Percentiles rank a stretch among this genome's conserved stretches.
Evolutionary conservation across 108 stramenopile species (phyloP).

Genomic region (Fistulifera pelliculosa): DNA sequence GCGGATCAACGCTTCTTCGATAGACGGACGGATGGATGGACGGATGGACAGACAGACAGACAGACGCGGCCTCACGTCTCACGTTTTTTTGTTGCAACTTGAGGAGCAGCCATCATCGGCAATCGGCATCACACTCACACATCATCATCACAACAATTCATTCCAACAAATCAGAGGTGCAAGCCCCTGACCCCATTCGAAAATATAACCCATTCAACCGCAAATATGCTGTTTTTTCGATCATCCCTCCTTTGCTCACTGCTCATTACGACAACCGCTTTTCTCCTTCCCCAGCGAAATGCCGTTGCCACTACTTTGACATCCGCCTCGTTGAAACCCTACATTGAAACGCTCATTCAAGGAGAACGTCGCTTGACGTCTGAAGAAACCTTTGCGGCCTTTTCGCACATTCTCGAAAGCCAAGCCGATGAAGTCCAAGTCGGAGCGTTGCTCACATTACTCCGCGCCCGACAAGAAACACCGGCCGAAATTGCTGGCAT

Average conservation of each 20-base stretch:
- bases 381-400: conserved; percentile 76
- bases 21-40: too few relatives aligned
- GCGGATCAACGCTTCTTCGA: too few relatives aligned
- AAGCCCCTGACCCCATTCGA: too few relatives aligned
- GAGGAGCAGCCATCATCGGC: too few relatives aligned
- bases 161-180: too few relatives aligned
- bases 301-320: neutral
- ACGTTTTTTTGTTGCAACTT: too few relatives aligned
- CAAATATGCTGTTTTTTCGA: conserved; percentile 1
- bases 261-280: neutral
- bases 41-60: too few relatives aligned
- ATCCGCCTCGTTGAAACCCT: conserved; percentile 58
- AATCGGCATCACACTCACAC: too few relatives aligned
- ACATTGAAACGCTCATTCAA: conserved; percentile 77
- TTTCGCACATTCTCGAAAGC: conserved; percentile 52
- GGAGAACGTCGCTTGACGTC: conserved; percentile 70
- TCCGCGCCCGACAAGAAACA: conserved; percentile 88
- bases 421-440: conserved; percentile 80
- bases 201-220: too few relatives aligned
- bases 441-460: conserved; percentile 77
- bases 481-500: conserved; percentile 92
- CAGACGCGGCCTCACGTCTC: too few relatives aligned
- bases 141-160: too few relatives aligned
- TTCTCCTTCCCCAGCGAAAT: neutral
- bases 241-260: neutral